Base-by-base conservation (phyloP, 257 asterid species). In the Przewalskia tangutica region DNA sequence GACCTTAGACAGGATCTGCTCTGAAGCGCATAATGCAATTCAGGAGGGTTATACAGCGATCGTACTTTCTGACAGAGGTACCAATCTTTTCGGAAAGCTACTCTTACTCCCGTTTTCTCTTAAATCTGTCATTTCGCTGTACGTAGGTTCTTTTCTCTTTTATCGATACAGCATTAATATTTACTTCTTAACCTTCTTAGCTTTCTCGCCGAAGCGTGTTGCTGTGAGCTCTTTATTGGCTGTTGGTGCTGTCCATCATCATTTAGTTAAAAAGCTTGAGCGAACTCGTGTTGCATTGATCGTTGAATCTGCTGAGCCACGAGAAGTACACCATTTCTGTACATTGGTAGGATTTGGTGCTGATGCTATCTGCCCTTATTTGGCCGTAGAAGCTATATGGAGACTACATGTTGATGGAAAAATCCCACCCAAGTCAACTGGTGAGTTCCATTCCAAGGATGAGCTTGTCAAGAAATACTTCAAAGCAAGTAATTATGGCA, bases 251-350 rank as follows among this genome's bases (percentile, higher is more conserved):
- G 98, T 96, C 73, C 99, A 96, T 89, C 99, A 96, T 84, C 97
- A 96, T 89, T 89, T 96, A 51, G 99, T 96, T 42, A 90, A 93
- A 88, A 94, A 91, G 80, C 98, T 93, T 32, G 98, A 94, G 89
- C 88, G 99, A 58, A 96, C 99, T 66, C 97, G 93, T n/a, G 98
- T 90, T 60, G 99, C 97, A 62, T 87, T 96, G 89, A 86, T 96
- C 54, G 81, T 96, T 81, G 99, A 96, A 82, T 94, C 99, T 55
- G 99, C 99, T 4, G 99, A 96, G 89, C 99, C 99, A 58, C 97
- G 99, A 59, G 99, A 96, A 89, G 99, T 96, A 81, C 99, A 96
- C 85, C 99, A 96, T 86, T 96, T 96, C 86, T 96, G 99, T 82
- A 94, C 99, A 6, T 94, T 96, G 56, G 97, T 96, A 8, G 99